Evolutionary conservation across 164 flowering plant genomes (phyloP).

Genomic region (Cinnamomum chago): DNA sequence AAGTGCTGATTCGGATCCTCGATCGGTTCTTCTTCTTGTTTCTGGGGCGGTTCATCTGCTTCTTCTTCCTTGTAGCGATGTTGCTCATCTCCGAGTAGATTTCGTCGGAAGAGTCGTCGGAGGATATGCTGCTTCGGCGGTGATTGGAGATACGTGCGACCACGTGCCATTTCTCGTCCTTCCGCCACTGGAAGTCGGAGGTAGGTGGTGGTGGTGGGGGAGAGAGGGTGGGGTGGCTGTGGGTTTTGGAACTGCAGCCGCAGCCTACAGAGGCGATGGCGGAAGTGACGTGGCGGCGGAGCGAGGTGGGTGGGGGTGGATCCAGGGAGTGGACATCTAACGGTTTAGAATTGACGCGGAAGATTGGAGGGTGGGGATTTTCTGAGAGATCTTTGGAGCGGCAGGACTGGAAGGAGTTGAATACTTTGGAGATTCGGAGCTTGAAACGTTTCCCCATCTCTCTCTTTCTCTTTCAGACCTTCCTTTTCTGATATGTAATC

Average conservation of each 20-base stretch:
- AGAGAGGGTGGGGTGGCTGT: not conserved
- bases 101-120: constrained; percentile 23
- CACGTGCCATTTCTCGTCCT: constrained; percentile 56
- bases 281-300: constrained; percentile 13
- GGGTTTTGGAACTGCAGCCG: constrained; percentile 13
- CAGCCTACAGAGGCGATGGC: constrained; percentile 18
- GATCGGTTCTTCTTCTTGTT: constrained; percentile 15
- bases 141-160: constrained; percentile 26
- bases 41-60: constrained; percentile 1
- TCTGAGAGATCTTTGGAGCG: constrained; percentile 26
- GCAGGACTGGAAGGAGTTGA: constrained; percentile 34
- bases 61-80: constrained; percentile 16
- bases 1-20: constrained; percentile 38
- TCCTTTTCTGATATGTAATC: not conserved
- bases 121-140: constrained; percentile 36
- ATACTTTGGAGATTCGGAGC: constrained; percentile 24
- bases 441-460: constrained; percentile 38
- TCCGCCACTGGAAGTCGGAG: constrained; percentile 20
- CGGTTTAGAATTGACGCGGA: constrained; percentile 17
- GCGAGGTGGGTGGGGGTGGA: constrained; percentile 13
- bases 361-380: constrained; percentile 15
- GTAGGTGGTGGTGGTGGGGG: not conserved
- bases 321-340: constrained; percentile 14
- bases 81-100: constrained; percentile 2
- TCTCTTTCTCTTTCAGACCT: constrained; percentile 1